Conservation (phyloP, 345 rosid genomes). For the Arabidopsis suecica region DNA sequence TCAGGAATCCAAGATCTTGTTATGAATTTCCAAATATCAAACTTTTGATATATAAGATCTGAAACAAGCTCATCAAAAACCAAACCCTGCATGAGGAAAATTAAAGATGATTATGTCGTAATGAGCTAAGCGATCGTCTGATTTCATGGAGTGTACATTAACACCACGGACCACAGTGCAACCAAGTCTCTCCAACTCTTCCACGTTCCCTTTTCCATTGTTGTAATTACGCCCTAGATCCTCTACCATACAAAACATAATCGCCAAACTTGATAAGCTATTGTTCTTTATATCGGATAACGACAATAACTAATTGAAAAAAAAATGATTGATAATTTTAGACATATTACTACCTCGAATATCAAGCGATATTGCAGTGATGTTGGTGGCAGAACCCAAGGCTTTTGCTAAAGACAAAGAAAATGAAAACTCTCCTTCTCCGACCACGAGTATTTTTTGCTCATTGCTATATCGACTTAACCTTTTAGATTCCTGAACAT, state of each 20-base stretch:
- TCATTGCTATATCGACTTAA: too few relatives aligned
- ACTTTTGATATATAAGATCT: too few relatives aligned
- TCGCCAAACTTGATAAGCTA: not conserved
- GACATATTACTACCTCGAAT: not conserved
- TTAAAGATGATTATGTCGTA: not conserved
- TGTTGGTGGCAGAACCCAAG: not conserved
- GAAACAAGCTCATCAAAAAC: too few relatives aligned
- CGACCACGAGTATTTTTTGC: not conserved
- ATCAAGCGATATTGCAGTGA: not conserved
- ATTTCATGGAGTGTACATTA: not conserved
- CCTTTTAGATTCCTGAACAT: not conserved
- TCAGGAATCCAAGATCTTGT: too few relatives aligned
- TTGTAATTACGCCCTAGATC: not conserved
- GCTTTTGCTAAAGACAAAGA: not conserved
- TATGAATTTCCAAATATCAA: too few relatives aligned
- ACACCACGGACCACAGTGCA: not conserved
- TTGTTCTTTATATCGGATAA: too few relatives aligned
- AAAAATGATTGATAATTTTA: not conserved
- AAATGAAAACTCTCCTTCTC: slow-evolving; percentile 19
- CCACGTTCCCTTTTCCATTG: not conserved
- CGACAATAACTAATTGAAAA: not conserved
- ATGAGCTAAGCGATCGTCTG: not conserved
- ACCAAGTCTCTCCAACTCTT: slow-evolving; percentile 15
- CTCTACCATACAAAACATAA: not conserved
- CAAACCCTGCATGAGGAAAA: not conserved